A percentile compares a stretch with the other conserved stretches of the same genome.
Conservation (phyloP, 2,329 filamentous ascomycete genomes). For the Diaporthe caulivora region DNA sequence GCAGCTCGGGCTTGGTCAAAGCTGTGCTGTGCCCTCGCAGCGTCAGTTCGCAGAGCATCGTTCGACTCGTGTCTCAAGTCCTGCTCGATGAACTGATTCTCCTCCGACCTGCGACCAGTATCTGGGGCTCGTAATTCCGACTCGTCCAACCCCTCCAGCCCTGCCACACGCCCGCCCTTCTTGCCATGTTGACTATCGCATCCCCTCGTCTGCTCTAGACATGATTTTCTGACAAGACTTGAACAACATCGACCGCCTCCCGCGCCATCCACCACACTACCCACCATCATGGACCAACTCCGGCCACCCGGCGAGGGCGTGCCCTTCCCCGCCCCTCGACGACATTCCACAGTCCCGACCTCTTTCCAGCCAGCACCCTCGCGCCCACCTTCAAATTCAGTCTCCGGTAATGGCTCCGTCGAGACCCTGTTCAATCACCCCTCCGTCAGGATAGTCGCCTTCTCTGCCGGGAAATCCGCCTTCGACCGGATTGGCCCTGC, state of each 20-base stretch:
- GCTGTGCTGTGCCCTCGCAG: conserved; percentile 18
- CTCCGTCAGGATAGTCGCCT: conserved; percentile 75
- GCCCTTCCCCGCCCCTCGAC: conserved; percentile 44
- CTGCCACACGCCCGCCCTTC: background rate
- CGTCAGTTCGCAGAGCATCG: conserved; percentile 25
- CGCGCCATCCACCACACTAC: conserved; percentile 1
- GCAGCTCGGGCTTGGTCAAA: conserved; percentile 18
- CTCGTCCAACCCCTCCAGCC: conserved; percentile 1
- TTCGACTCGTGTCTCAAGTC: conserved; percentile 39
- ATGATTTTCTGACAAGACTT: conserved; percentile 30
- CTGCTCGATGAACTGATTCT: conserved; percentile 38
- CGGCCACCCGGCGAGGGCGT: conserved; percentile 28
- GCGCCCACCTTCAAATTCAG: conserved; percentile 43
- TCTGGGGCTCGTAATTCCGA: conserved; percentile 20
- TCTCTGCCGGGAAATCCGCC: conserved; percentile 53
- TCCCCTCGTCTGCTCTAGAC: conserved; percentile 2
- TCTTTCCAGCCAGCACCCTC: conserved; percentile 54
- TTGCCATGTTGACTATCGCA: conserved; percentile 32
- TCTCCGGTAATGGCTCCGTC: conserved; percentile 55
- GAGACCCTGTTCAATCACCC: conserved; percentile 83
- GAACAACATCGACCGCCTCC: background rate
- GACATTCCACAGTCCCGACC: conserved; percentile 43
- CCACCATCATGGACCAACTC: conserved; percentile 36
- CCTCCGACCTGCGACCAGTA: conserved; percentile 35
- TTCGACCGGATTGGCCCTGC: conserved; percentile 46